phyloP scores from a whole-genome alignment of 257 asterid species.

The Solanum arcanum region DNA sequence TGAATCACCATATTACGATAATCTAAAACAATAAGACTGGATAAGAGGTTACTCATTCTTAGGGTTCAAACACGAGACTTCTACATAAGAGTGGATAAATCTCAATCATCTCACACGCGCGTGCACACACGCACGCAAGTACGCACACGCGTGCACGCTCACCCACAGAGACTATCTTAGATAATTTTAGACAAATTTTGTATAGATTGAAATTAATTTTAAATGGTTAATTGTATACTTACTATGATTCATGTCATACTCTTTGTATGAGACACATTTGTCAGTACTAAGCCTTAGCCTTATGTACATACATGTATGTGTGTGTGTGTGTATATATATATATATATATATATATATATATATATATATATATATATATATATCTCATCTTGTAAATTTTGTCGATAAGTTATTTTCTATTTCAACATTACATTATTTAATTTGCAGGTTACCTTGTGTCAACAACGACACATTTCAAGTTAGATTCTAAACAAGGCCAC shows the following conservation, averaged over 20 bases:
- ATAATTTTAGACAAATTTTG: no score
- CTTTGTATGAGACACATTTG: not conserved
- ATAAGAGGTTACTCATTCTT: not conserved
- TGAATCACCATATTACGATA: no score
- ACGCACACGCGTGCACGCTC: no score
- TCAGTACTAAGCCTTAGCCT: no score
- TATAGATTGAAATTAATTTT: no score
- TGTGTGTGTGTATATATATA: no score
- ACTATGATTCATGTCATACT: not conserved
- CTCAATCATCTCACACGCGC: not conserved
- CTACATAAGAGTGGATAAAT: not conserved
- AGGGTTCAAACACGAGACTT: not conserved
- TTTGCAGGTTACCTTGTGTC: not conserved
- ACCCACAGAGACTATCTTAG: accelerated
- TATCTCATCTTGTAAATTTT: not conserved
- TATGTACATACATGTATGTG: no score
- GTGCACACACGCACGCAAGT: no score
- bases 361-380: no score
- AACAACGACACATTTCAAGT: not conserved
- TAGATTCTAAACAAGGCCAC: not conserved
- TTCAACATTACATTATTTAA: not conserved
- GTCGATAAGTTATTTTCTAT: not conserved
- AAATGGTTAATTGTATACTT: no score
- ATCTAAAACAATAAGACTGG: not conserved
- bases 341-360: no score